These are phyloP conservation scores for Pontederia crassipes DNA, from an alignment of 176 grass and related monocot species.

Conservation along the genomic window DNA sequence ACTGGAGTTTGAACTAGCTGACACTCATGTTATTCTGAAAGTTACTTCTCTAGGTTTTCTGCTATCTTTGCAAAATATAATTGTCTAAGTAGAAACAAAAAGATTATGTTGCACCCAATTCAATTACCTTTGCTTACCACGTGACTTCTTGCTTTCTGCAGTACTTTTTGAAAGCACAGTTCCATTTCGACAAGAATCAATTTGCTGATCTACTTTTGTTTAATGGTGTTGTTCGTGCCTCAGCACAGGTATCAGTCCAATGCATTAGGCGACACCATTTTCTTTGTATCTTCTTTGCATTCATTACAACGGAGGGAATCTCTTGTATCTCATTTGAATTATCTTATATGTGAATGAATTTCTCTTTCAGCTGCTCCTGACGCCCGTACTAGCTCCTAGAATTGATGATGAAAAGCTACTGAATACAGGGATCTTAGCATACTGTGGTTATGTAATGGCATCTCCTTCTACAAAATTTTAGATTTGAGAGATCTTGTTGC, in stretches of 20 bases:
- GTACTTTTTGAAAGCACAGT: constrained; percentile 84
- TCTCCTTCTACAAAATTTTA: neutral
- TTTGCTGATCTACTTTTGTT: constrained; percentile 80
- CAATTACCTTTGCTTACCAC: no score
- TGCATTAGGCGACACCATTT: neutral
- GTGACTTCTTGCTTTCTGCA: constrained; percentile 22
- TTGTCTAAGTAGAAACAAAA: no score
- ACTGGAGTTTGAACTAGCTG: no score
- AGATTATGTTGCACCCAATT: no score
- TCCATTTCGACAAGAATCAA: constrained; percentile 82
- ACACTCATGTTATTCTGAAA: no score
- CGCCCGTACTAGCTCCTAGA: constrained; percentile 61
- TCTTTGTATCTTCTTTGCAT: no score
- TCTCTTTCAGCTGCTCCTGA: constrained; percentile 60
- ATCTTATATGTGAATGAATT: constrained; percentile 11
- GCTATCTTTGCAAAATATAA: no score
- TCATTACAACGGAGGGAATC: no score
- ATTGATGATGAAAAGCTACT: constrained; percentile 69
- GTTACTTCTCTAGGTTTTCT: no score
- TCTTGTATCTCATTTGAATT: neutral
- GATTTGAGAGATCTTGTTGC: neutral
- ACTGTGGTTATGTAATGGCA: constrained; percentile 58
- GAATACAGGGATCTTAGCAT: constrained; percentile 57
- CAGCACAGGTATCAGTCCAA: constrained; percentile 53
- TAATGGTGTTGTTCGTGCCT: constrained; percentile 38